Evolutionary conservation across 345 rosid species (phyloP), one percentile per base, ranked within the genome.

Genomic region (Reutealis trisperma): DNA sequence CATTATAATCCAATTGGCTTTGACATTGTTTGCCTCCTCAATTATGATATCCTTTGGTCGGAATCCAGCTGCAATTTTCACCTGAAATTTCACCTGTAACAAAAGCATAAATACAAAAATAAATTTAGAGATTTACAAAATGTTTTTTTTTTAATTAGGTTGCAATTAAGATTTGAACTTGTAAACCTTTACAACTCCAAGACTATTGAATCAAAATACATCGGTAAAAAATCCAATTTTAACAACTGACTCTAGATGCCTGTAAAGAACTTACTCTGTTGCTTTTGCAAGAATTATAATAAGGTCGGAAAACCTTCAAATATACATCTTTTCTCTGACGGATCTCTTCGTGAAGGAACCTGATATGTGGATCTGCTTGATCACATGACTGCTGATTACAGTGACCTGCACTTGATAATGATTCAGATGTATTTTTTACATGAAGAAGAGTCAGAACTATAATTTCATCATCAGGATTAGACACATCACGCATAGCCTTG

Each of bases 1-100:
- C 71, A 83, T 63, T 14, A 85, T 22, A 73, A 83, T 83, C 88
- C 81, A 83, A 55, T 86, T 83, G 45, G 86, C 84, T 59, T 57
- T 75, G 13, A 54, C 72, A 52, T 70, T 78, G 79, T 81, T 85
- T 9, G 83, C 84, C 70, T 80, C 84, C 52, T 83, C 83, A 0
- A 79, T 51, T 52, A 85, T 73, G 67, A 85, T 76, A 74, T 85
- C 88, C 54, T 73, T 76, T 49, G 78, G 79, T 37, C 37, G 52
- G 75, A 65, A 80, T 15, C 88, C 84, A 45, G 84, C 81, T 19
- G 78, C 84, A 70, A 83, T 71, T 67, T 85, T 83, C 64, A 81
- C 81, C 61, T 83, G 84, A 78, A 83, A 83, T 71, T 83, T 85
- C 41, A 85, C 88, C 88, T 85, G 79, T 44, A 14, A 70, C 4